phyloP scores from a whole-genome alignment of 2,329 filamentous ascomycete genomes.

The Rhinocladiella mackenziei region DNA sequence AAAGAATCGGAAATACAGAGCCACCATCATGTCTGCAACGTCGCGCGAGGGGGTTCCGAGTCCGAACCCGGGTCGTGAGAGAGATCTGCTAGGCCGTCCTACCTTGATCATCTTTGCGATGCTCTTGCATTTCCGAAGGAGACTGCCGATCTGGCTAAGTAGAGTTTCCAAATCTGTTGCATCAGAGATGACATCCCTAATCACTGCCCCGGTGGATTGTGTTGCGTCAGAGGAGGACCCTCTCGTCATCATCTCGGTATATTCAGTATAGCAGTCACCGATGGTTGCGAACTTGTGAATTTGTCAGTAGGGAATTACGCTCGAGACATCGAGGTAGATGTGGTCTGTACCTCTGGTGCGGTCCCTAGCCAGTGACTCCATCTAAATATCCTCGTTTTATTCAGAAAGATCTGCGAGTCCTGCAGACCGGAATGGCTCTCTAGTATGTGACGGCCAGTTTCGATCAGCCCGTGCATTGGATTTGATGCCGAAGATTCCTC shows the following conservation, averaged over 20 bases:
- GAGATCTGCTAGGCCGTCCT: constrained; percentile 22
- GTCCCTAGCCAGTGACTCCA: constrained; percentile 31
- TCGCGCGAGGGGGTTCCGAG: too few relatives aligned
- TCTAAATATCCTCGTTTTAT: constrained; percentile 31
- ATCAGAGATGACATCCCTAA: background rate
- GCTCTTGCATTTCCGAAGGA: constrained; percentile 28
- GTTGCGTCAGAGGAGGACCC: background rate
- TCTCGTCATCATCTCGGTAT: too few relatives aligned
- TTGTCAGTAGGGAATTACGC: background rate
- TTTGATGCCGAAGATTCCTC: background rate
- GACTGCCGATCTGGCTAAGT: constrained; percentile 2
- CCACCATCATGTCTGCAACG: constrained; percentile 14
- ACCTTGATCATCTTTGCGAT: constrained; percentile 29
- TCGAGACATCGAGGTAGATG: background rate
- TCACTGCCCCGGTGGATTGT: background rate
- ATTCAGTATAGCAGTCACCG: background rate
- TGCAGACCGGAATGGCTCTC: background rate
- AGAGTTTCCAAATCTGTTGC: constrained; percentile 16
- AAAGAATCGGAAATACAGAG: constrained; percentile 26
- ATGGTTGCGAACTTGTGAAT: background rate
- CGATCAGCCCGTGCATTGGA: background rate
- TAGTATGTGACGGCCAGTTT: background rate
- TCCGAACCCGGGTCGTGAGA: constrained; percentile 14
- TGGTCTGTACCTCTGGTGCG: constrained; percentile 22
- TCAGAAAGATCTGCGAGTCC: background rate